These are phyloP conservation scores for Metarhizium rileyi DNA, from an alignment of 2,329 filamentous ascomycete genomes.

Conservation along the genomic window DNA sequence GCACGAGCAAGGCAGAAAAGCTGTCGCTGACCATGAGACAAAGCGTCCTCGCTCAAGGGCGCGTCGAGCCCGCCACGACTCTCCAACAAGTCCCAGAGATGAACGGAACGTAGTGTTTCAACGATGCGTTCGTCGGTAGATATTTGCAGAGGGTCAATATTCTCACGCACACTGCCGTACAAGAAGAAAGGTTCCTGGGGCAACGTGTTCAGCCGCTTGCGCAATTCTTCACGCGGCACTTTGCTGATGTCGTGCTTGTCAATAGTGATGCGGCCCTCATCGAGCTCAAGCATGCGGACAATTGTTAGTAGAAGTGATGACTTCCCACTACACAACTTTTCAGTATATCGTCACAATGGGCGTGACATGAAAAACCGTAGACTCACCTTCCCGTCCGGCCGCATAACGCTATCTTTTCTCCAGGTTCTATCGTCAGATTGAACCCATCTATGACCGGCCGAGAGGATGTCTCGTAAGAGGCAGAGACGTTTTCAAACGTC, in stretches of 20 bases:
- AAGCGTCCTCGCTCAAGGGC: not conserved
- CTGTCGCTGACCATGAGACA: slow-evolving; percentile 9
- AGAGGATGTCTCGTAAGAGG: not conserved
- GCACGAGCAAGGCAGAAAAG: slow-evolving; percentile 10
- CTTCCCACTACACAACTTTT: slow-evolving; percentile 10
- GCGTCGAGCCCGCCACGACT: not conserved
- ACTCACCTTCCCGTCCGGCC: slow-evolving; percentile 15
- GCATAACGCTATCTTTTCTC: slow-evolving; percentile 17
- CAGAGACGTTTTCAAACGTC: not conserved
- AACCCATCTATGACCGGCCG: not conserved
- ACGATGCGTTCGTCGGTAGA: slow-evolving; percentile 6
- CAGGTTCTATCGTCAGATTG: slow-evolving; percentile 8
- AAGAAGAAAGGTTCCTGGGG: slow-evolving; percentile 12
- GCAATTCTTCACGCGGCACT: slow-evolving; percentile 10
- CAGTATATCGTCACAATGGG: not conserved
- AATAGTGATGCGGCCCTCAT: slow-evolving; percentile 8
- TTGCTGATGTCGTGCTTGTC: slow-evolving; percentile 9
- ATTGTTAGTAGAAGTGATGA: slow-evolving; percentile 14
- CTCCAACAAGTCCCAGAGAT: slow-evolving; percentile 7
- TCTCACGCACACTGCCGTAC: slow-evolving; percentile 9
- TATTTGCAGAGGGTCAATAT: slow-evolving; percentile 9
- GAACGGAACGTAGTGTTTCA: slow-evolving; percentile 6
- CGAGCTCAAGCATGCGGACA: slow-evolving; percentile 7
- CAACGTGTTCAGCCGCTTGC: slow-evolving; percentile 11
- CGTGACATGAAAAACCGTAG: not conserved